Evolutionary conservation across 768 basidiomycete genomes (phyloP), one percentile per base, ranked within the genome.

Genomic region (Daedaleopsis nitida): DNA sequence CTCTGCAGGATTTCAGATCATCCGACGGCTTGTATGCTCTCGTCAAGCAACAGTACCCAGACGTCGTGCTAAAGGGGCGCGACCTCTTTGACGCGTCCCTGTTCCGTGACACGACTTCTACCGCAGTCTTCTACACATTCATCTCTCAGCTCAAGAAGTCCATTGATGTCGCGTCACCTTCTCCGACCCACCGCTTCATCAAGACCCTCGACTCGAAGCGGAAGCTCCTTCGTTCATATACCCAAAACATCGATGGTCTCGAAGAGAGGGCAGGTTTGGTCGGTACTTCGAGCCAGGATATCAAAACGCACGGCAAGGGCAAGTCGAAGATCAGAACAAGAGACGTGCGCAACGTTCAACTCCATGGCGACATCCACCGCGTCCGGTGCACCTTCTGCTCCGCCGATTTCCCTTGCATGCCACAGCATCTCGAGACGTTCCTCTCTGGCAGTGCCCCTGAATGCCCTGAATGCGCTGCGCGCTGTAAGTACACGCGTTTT

Each of bases 171-270:
- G 91, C 91, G n/a, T 72, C 83, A 32, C 95, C 95, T 1, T 86
- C 94, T 0, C 82, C 86, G 1, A 97, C 97, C 1, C 97, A 99
- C 72, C 81, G 79, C 55, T 97, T 99, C 73, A 86, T 99, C 60
- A 87, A 88, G 68, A 86, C 84, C 4, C 83, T 98, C 1, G 91
- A 97, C 65, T 73, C 82, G 16, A 94, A 92, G 74, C 87, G 87
- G 52, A 95, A 90, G 74, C 77, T 99, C 11, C 72, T 96, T 24
- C 85, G 97, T 60, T 91, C 89, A 13, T 99, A 98, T 73, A 98
- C 97, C 1, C 97, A 99, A 76, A 99, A 99, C 72, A 96, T 99
- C 48, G 97, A 99, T 74, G 96, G 94, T 12, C 76, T 99, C 13
- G 97, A 99, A 70, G 89, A 87, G 67, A 80, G 81, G 56, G 85